Evolutionary conservation across 495 filamentous ascomycete genomes (phyloP).

Genomic region (Hyphodiscus hymeniophilus): DNA sequence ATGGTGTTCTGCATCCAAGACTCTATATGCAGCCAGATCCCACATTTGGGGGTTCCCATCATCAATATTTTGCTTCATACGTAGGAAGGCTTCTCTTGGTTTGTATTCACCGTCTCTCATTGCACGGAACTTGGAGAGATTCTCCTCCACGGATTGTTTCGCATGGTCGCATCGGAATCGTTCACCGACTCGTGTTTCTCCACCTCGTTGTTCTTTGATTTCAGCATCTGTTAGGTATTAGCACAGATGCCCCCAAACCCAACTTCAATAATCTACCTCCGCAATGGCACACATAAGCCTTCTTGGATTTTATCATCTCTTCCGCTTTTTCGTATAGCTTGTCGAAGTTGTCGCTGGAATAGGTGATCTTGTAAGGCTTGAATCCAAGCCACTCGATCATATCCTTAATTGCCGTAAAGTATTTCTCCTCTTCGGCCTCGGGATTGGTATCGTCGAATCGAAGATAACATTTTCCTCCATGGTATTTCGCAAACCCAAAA

Average conservation of each 20-base stretch:
- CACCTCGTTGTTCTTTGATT: constrained; percentile 75
- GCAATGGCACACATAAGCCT: constrained; percentile 63
- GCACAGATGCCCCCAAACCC: background rate
- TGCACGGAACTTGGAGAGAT: constrained; percentile 71
- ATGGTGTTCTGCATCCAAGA: constrained; percentile 50
- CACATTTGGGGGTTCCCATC: constrained; percentile 46
- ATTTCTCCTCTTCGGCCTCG: constrained; percentile 71
- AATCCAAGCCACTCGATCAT: constrained; percentile 81
- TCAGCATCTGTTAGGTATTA: constrained; percentile 42
- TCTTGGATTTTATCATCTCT: constrained; percentile 62
- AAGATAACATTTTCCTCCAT: constrained; percentile 59
- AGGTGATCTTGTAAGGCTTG: constrained; percentile 67
- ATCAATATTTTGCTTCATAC: constrained; percentile 77
- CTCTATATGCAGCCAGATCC: constrained; percentile 61
- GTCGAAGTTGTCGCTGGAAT: constrained; percentile 72
- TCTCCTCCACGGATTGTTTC: constrained; percentile 63
- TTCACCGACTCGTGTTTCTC: constrained; percentile 43
- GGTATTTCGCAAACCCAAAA: constrained; percentile 86
- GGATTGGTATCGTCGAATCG: constrained; percentile 70
- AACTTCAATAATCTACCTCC: constrained; percentile 13
- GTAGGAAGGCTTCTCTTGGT: constrained; percentile 76
- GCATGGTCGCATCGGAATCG: constrained; percentile 77
- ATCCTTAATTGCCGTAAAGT: constrained; percentile 68
- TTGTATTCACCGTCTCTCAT: constrained; percentile 92
- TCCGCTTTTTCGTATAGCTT: constrained; percentile 82